A percentile compares a stretch with the other conserved stretches of the same genome.
phyloP scores from a whole-genome alignment of 306 rosid genomes.

The Cicer pinnatifidum region DNA sequence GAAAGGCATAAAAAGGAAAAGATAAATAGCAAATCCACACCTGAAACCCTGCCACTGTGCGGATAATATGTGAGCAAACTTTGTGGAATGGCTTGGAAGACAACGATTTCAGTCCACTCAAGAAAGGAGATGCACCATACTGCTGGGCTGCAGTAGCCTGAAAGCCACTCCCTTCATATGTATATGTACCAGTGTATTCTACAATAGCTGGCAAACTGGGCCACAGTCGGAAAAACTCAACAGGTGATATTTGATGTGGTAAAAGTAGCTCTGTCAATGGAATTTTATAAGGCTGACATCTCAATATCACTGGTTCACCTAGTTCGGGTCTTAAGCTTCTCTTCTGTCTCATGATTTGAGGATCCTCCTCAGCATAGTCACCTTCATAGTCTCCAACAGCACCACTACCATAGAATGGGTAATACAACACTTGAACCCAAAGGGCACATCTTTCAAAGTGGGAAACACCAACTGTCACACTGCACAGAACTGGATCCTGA shows the following conservation, averaged over 20 bases:
- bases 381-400: conserved; percentile 92
- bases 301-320: conserved; percentile 95
- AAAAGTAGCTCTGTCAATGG: conserved; percentile 91
- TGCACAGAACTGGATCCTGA: conserved; percentile 93
- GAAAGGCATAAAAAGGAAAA: neutral
- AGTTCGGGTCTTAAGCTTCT: conserved; percentile 95
- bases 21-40: conserved; percentile 47
- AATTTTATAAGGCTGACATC: conserved; percentile 95
- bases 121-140: conserved; percentile 93
- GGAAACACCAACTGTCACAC: conserved; percentile 96
- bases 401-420: conserved; percentile 96
- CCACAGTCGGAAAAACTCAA: conserved; percentile 96
- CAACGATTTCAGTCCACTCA: conserved; percentile 93
- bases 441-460: conserved; percentile 95
- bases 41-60: conserved; percentile 99
- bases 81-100: conserved; percentile 94
- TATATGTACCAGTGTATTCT: conserved; percentile 94
- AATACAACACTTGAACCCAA: conserved; percentile 97
- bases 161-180: conserved; percentile 98
- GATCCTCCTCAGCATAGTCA: conserved; percentile 93
- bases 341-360: conserved; percentile 87
- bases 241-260: conserved; percentile 93
- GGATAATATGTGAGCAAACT: conserved; percentile 95
- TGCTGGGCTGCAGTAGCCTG: conserved; percentile 98
- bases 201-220: conserved; percentile 94